Percentiles rank a stretch among this genome's conserved stretches.
These are phyloP conservation scores for Apiospora pterosperma DNA, from an alignment of 2,329 filamentous ascomycete genomes.

Conservation along the genomic window DNA sequence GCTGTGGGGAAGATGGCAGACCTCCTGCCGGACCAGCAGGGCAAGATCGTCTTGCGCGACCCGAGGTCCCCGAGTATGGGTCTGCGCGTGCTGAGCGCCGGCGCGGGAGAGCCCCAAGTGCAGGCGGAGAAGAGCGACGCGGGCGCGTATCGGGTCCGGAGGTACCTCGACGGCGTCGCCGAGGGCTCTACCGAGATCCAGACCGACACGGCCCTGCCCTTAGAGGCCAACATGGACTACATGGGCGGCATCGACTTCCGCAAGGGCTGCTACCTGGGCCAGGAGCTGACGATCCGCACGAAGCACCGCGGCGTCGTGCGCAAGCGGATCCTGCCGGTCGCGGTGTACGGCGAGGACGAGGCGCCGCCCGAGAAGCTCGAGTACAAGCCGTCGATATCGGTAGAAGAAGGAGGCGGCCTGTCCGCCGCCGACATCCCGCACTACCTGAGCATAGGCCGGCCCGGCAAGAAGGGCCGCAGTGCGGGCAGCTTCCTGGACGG, in stretches of 20 bases:
- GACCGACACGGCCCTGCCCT: constrained; percentile 69
- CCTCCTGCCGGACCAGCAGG: constrained; percentile 27
- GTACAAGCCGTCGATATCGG: constrained; percentile 38
- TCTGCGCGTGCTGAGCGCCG: constrained; percentile 39
- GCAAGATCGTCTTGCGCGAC: constrained; percentile 43
- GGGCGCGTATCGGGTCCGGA: constrained; percentile 66
- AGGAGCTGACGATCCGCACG: constrained; percentile 94
- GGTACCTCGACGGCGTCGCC: constrained; percentile 76
- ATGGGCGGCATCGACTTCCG: constrained; percentile 85
- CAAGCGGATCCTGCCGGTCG: constrained; percentile 81
- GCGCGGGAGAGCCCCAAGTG: constrained; percentile 28
- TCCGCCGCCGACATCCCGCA: constrained; percentile 36
- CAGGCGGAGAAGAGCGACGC: constrained; percentile 47
- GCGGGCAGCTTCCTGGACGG: constrained; percentile 78
- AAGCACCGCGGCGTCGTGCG: constrained; percentile 91
- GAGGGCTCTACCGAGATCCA: constrained; percentile 82
- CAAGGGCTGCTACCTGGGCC: constrained; percentile 96
- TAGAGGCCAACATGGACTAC: constrained; percentile 86
- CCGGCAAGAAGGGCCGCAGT: constrained; percentile 60
- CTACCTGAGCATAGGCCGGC: constrained; percentile 47
- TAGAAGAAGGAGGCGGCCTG: constrained; percentile 8
- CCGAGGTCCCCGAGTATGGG: constrained; percentile 54
- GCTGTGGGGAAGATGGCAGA: neutral
- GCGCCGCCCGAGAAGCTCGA: constrained; percentile 37
- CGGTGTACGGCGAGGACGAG: constrained; percentile 58